phyloP scores from a whole-genome alignment of 345 rosid species.

The Excoecaria cochinchinensis region DNA sequence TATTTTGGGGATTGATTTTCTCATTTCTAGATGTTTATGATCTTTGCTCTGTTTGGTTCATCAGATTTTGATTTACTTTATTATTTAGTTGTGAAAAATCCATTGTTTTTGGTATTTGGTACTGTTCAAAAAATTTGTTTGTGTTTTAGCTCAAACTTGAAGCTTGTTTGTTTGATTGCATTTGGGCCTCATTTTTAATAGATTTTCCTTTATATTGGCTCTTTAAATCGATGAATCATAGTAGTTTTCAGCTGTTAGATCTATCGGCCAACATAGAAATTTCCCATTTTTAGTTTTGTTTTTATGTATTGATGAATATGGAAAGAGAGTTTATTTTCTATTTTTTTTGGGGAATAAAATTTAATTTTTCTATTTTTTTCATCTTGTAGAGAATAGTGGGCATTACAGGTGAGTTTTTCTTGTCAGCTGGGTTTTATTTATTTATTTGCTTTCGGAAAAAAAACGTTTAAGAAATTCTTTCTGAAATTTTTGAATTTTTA shows the following conservation, averaged over 20 bases:
- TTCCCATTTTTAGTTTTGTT: too few relatives aligned
- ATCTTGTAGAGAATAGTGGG: too few relatives aligned
- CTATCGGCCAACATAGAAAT: too few relatives aligned
- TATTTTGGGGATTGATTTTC: not conserved
- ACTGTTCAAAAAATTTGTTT: not conserved
- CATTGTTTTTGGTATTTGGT: not conserved
- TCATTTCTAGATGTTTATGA: constrained; percentile 2
- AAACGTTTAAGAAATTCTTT: too few relatives aligned
- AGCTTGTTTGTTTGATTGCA: not conserved
- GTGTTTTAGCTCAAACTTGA: not conserved
- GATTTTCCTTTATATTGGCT: not conserved
- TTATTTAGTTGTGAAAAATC: not conserved
- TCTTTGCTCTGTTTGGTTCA: not conserved
- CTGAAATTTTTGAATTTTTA: too few relatives aligned
- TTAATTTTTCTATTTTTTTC: too few relatives aligned
- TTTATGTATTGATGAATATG: too few relatives aligned
- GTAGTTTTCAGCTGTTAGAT: not conserved
- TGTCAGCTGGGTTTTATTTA: too few relatives aligned
- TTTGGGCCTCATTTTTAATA: not conserved
- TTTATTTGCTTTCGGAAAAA: too few relatives aligned
- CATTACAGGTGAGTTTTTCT: too few relatives aligned
- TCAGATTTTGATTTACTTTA: not conserved
- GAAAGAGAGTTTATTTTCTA: too few relatives aligned
- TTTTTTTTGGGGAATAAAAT: too few relatives aligned
- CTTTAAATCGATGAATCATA: not conserved